phyloP scores from a whole-genome alignment of 2,329 filamentous ascomycete genomes.

The Purpureocillium lavendulum region DNA sequence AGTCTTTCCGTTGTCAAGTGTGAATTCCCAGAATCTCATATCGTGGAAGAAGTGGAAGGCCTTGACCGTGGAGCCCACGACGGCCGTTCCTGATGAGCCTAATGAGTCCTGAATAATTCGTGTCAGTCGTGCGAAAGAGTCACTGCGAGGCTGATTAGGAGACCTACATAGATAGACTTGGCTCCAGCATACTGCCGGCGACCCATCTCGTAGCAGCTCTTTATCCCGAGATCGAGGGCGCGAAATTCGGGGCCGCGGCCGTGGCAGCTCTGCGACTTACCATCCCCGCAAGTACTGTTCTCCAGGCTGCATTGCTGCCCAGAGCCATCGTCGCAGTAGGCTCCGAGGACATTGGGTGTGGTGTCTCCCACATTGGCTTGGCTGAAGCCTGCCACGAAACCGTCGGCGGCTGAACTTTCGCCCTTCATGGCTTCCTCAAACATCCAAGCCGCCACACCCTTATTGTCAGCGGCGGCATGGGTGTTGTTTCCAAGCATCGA shows the following conservation, averaged over 20 bases:
- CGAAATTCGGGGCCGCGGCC: conserved; percentile 64
- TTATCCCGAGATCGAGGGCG: conserved; percentile 60
- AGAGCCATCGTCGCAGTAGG: conserved; percentile 82
- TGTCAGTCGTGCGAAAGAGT: not conserved
- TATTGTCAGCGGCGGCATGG: conserved; percentile 88
- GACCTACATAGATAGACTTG: conserved; percentile 29
- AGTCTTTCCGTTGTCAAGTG: conserved; percentile 60
- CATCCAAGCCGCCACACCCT: conserved; percentile 81
- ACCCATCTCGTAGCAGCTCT: conserved; percentile 70
- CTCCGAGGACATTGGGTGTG: conserved; percentile 77
- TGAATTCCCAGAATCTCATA: conserved; percentile 68
- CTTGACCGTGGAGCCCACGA: conserved; percentile 60
- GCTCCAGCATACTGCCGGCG: conserved; percentile 60
- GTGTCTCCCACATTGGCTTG: conserved; percentile 90
- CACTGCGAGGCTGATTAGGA: not conserved
- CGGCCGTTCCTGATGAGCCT: conserved; percentile 33
- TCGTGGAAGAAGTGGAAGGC: conserved; percentile 82
- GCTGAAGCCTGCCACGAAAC: conserved; percentile 79
- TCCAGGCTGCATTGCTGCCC: conserved; percentile 63
- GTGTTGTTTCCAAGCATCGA: conserved; percentile 90
- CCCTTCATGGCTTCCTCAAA: conserved; percentile 62
- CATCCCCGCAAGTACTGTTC: conserved; percentile 74
- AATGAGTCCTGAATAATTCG: conserved; percentile 41
- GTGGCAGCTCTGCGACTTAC: conserved; percentile 62
- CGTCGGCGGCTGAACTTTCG: conserved; percentile 47